These are phyloP conservation scores for Globisporangium echinulatum DNA, from an alignment of 352 stramenopile genomes.

Conservation along the genomic window DNA sequence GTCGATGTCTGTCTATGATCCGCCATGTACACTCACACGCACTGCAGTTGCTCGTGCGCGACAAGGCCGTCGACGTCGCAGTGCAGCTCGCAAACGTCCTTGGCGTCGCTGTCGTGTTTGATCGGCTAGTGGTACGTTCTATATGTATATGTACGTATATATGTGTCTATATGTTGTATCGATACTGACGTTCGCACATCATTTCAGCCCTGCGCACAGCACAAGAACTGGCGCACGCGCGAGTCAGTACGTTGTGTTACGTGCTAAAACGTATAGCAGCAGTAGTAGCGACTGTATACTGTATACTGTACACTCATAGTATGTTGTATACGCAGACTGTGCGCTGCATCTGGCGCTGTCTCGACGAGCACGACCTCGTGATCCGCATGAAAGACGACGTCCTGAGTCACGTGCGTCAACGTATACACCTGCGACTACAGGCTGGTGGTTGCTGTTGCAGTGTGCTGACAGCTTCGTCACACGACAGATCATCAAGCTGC, in stretches of 20 bases:
- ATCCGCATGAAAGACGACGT: conserved; percentile 43
- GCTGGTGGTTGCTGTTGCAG: too few relatives aligned
- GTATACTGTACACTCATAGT: too few relatives aligned
- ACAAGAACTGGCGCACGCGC: conserved; percentile 84
- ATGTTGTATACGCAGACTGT: conserved; percentile 28
- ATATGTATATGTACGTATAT: background rate
- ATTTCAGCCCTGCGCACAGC: conserved; percentile 26
- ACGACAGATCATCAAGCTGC: conserved; percentile 42
- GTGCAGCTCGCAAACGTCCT: conserved; percentile 60
- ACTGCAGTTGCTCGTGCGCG: conserved; percentile 35
- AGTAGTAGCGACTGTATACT: background rate
- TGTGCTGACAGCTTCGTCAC: background rate
- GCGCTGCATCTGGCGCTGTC: conserved; percentile 52
- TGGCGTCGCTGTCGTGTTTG: conserved; percentile 48
- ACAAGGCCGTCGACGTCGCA: conserved; percentile 71
- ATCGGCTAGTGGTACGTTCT: conserved; percentile 36
- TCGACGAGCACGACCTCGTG: conserved; percentile 51
- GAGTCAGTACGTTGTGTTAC: conserved; percentile 43
- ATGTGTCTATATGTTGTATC: background rate
- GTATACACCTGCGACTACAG: too few relatives aligned
- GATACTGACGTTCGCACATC: background rate
- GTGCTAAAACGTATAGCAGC: too few relatives aligned
- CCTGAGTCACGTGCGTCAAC: conserved; percentile 41
- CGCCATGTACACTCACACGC: too few relatives aligned
- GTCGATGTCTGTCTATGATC: too few relatives aligned